Evolutionary conservation across 345 rosid species (phyloP), one percentile per base, ranked within the genome.

Genomic region (Trapa bicornis): DNA sequence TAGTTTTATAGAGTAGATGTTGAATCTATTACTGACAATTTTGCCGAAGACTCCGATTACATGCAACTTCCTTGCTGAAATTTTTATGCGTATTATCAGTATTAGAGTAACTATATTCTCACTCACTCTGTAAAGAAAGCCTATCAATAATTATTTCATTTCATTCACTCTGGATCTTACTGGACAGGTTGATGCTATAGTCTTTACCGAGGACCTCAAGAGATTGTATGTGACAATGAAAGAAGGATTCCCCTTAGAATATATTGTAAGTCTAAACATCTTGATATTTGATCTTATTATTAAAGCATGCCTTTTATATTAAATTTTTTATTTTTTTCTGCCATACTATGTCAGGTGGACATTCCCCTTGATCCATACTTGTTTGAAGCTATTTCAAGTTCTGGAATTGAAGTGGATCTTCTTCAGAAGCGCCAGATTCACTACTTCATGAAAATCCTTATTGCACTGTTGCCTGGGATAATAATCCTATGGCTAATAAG

Each of bases 191-290:
- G 96, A 87, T 78, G 96, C 98, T 70, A 83, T 89, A 74, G 96
- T 92, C 67, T 89, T 92, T 78, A 86, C 98, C 3, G 96, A 92
- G 84, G 98, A 92, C 80, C 79, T 92, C 73, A 92, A 92, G 76
- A 80, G 87, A 77, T 72, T 88, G 70, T 92, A 82, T 81, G 84
- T 92, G 70, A 89, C 96, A 22, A 22, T 92, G 98, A 92, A 86
- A 70, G 98, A 92, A 86, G 98, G 98, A 60, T 89, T 92, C 80
- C 98, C 98, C 29, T 71, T 87, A 52, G 98, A 92, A 85, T 92
- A 86, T 82, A 71, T 86, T 71, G 98, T 92, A 85, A 85, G 98
- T 79, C 29, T 39, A 65, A 68, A 3, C 11, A 8, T 50, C 13
- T 67, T 37, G 0, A 54, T 22, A 16, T 54, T 53, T 36, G 43